These are phyloP conservation scores for Onygenales sp. DNA, from an alignment of 2,329 filamentous ascomycete genomes.

Conservation along the genomic window DNA sequence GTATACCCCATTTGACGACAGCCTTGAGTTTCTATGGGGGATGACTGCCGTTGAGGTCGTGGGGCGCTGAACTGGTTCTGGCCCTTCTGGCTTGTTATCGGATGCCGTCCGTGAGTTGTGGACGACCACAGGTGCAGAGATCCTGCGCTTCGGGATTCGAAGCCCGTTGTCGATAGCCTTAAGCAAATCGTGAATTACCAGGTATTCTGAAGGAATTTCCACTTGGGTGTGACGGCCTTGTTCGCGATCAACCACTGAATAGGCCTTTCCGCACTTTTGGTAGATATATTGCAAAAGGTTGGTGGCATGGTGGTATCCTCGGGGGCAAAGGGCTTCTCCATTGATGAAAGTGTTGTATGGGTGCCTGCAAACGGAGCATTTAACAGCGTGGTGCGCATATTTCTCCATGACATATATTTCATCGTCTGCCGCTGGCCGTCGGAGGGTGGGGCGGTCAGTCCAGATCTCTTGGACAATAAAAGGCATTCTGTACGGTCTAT, in stretches of 20 bases:
- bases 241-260: constrained; percentile 34
- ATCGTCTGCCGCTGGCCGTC: constrained; percentile 19
- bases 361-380: constrained; percentile 22
- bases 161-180: constrained; percentile 35
- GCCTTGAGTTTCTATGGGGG: background rate
- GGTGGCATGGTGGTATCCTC: constrained; percentile 22
- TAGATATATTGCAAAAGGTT: constrained; percentile 28
- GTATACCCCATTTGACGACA: background rate
- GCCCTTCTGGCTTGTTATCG: background rate
- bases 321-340: constrained; percentile 23
- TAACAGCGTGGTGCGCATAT: constrained; percentile 25
- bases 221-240: constrained; percentile 28
- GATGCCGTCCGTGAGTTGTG: background rate
- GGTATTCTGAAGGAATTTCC: constrained; percentile 30
- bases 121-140: constrained; percentile 4
- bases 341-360: constrained; percentile 19
- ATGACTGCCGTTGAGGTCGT: background rate
- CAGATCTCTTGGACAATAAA: constrained; percentile 13
- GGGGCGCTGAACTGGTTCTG: background rate
- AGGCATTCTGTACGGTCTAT: constrained; percentile 41
- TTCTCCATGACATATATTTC: constrained; percentile 26
- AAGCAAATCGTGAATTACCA: constrained; percentile 28
- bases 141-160: constrained; percentile 4
- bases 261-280: constrained; percentile 26
- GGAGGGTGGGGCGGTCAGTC: constrained; percentile 11